A percentile compares a stretch with the other conserved stretches of the same genome.
Evolutionary conservation across 73 alveolate genomes (phyloP).

Genomic region (Paramecium sexaurelia): DNA sequence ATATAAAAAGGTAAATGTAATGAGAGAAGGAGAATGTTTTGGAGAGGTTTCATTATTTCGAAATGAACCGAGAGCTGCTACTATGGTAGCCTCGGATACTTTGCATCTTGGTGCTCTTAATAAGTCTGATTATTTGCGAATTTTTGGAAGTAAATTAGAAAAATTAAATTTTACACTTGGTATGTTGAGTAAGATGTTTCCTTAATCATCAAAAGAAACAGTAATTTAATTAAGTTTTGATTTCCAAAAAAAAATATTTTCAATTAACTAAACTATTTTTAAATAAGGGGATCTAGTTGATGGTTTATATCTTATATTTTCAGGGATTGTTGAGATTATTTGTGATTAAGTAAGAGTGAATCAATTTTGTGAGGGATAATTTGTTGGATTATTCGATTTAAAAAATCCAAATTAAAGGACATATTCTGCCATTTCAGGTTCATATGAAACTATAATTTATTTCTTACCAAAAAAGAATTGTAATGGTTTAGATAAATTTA

Average conservation of each 20-base stretch:
- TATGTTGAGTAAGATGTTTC: neutral
- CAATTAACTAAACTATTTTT: neutral
- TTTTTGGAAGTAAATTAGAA: neutral
- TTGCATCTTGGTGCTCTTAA: neutral
- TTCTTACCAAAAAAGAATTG: neutral
- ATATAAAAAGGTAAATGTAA: neutral
- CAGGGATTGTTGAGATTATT: neutral
- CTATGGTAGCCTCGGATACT: constrained; percentile 59
- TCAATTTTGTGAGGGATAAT: neutral
- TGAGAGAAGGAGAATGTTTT: constrained; percentile 74
- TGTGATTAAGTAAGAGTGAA: neutral
- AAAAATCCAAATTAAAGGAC: neutral
- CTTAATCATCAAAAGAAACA: neutral
- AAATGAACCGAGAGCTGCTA: constrained; percentile 78
- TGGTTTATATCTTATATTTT: neutral
- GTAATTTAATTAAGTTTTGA: neutral
- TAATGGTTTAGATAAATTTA: neutral
- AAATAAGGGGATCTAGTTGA: neutral
- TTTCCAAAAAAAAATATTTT: neutral
- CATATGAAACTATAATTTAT: neutral
- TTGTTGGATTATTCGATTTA: neutral
- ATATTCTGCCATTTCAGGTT: neutral
- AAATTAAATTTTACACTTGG: neutral
- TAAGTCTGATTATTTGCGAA: neutral
- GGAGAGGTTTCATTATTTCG: constrained; percentile 77